Evolutionary conservation across 768 basidiomycete species (phyloP).

Genomic region (Polyporus arcularius): DNA sequence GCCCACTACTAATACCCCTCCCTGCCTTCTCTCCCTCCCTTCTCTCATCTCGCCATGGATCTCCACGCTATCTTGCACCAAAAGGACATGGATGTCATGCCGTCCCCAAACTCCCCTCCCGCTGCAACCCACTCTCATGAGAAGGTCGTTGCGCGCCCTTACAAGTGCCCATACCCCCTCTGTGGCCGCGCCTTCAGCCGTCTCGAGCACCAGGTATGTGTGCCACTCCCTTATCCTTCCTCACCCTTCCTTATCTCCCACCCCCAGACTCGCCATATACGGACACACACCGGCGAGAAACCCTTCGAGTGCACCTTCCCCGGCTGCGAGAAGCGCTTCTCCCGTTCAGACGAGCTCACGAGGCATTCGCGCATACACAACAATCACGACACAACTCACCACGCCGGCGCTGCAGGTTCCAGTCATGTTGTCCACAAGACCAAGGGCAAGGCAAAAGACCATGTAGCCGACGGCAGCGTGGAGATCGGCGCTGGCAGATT

Average conservation of each 20-base stretch:
- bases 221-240: slow-evolving; percentile 21
- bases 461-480: slow-evolving; percentile 25
- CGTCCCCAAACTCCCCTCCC: slow-evolving; percentile 22
- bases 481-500: slow-evolving; percentile 18
- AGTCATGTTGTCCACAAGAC: slow-evolving; percentile 13
- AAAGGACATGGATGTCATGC: slow-evolving; percentile 23
- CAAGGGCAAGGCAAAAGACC: slow-evolving; percentile 34
- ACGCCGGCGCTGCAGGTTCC: slow-evolving; percentile 4
- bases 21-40: slow-evolving; percentile 12
- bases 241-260: background rate
- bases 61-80: slow-evolving; percentile 15
- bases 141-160: slow-evolving; percentile 65
- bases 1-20: slow-evolving; percentile 17
- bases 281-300: slow-evolving; percentile 98
- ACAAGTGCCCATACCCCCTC: slow-evolving; percentile 92
- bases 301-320: slow-evolving; percentile 91
- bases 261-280: slow-evolving; percentile 89
- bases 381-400: slow-evolving; percentile 45
- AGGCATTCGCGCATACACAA: slow-evolving; percentile 94
- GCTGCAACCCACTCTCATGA: slow-evolving; percentile 31
- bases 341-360: slow-evolving; percentile 97
- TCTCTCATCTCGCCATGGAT: slow-evolving; percentile 18
- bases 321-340: slow-evolving; percentile 98
- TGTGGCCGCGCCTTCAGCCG: slow-evolving; percentile 96
- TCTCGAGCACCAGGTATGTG: slow-evolving; percentile 88